Evolutionary conservation across 176 grass and related monocot genomes (phyloP), one percentile per base, ranked within the genome.

Genomic region (Phoenix roebelenii): DNA sequence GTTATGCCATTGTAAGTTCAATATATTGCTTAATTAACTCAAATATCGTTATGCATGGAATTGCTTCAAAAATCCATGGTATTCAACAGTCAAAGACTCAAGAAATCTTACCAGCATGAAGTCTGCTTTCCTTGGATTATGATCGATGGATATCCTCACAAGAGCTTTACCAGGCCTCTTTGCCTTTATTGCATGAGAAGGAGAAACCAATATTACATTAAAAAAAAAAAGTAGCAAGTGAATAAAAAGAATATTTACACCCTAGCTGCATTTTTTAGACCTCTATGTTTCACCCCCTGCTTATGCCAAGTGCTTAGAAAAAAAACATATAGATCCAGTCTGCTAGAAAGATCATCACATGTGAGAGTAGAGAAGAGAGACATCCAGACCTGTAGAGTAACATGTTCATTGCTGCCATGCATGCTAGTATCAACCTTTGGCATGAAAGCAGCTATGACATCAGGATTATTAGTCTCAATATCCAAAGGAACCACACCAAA

Each of bases 401-500:
- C 67, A 63, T 53, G 71, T 62, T 68, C 76, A 64, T 68, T 58
- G 15, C 69, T 49, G 25, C 44, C 78, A 66, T 87, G 28, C 69
- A 80, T 84, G 74, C 30, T 55, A 26, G 87, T 80, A 69, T 63
- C 65, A 87, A 72, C 75, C 63, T 84, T 88, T 56, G 74, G 65
- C 49, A 61, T 79, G n/a, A 85, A 48, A 76, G 90, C 82, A 50
- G 92, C 87, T 19, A 96, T 72, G 50, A 96, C 64, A 82, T 90
- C 81, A 77, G 92, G 92, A 88, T 79, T 71, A 77, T 96, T 96
- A 61, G 86, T 96, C 48, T 90, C 92, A 64, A 90, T 60, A 65
- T 90, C 79, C 32, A 96, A 62, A 77, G 92, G 92, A 61, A 72
- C 86, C 59, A 87, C 67, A 82, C 83, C 92, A 81, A 80, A 78